phyloP scores from a whole-genome alignment of 2,329 filamentous ascomycete species.

The Teratosphaeria pseudoeucalypti region DNA sequence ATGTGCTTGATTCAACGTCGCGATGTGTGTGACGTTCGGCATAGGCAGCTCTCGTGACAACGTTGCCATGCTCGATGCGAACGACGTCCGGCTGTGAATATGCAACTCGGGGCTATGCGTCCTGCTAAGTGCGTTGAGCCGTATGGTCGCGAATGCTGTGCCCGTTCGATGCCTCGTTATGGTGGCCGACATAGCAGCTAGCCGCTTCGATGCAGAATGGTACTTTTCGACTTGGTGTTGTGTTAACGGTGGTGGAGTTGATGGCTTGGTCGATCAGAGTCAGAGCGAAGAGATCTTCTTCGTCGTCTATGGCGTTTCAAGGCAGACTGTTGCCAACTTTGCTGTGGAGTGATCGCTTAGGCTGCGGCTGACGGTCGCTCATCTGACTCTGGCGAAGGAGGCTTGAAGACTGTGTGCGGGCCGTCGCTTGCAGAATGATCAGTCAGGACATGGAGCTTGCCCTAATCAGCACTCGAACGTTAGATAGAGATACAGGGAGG shows the following conservation, averaged over 20 bases:
- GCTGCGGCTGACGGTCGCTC: neutral
- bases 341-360: neutral
- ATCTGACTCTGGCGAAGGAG: neutral
- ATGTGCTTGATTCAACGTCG: conserved; percentile 21
- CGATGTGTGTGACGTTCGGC: conserved; percentile 18
- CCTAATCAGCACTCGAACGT: neutral
- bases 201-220: neutral
- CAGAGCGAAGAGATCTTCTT: neutral
- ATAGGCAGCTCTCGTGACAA: conserved; percentile 20
- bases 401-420: neutral
- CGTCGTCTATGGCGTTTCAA: neutral
- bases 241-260: neutral
- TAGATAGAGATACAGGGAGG: neutral
- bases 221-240: neutral
- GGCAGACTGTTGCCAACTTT: neutral
- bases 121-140: neutral
- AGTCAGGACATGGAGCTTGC: neutral
- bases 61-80: neutral
- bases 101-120: neutral
- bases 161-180: neutral
- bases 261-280: neutral
- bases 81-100: neutral
- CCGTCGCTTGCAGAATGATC: neutral
- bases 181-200: neutral
- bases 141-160: neutral